These are phyloP conservation scores for Amphicarpaea edgeworthii DNA, from an alignment of 306 rosid species.

Conservation along the genomic window DNA sequence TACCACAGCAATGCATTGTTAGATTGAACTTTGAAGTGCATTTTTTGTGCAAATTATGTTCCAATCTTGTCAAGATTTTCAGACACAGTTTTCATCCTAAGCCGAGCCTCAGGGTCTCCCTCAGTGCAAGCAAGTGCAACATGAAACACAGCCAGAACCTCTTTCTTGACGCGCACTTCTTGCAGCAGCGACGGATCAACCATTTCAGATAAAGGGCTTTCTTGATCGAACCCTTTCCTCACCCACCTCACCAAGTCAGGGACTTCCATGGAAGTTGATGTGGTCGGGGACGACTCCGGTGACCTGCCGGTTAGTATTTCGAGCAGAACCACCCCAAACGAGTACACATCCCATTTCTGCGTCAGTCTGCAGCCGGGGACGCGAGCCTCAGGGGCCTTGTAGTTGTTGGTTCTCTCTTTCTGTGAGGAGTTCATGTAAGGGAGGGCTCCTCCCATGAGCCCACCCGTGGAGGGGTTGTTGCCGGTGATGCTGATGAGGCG, in stretches of 20 bases:
- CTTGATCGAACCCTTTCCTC: conserved; percentile 88
- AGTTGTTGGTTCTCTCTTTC: conserved; percentile 73
- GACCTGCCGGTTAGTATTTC: conserved; percentile 91
- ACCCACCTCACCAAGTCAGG: conserved; percentile 91
- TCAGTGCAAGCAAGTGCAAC: conserved; percentile 92
- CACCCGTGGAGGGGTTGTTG: conserved; percentile 87
- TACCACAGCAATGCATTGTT: conserved; percentile 38
- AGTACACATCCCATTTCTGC: conserved; percentile 93
- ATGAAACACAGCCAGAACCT: conserved; percentile 88
- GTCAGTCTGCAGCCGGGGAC: conserved; percentile 68
- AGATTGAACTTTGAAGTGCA: conserved; percentile 33
- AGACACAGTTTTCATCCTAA: conserved; percentile 87
- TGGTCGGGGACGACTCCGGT: conserved; percentile 84
- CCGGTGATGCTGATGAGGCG: conserved; percentile 85
- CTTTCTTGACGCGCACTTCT: conserved; percentile 92
- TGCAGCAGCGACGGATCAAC: conserved; percentile 84
- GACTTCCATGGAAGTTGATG: conserved; percentile 81
- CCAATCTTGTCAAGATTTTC: conserved; percentile 88
- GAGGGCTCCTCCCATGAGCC: conserved; percentile 93
- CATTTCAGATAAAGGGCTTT: conserved; percentile 87
- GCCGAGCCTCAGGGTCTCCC: conserved; percentile 85
- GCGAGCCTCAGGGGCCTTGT: conserved; percentile 88
- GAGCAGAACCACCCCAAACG: conserved; percentile 84
- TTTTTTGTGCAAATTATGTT: conserved; percentile 21
- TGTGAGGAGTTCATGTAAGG: conserved; percentile 74